A percentile compares a stretch with the other conserved stretches of the same genome.
phyloP scores from a whole-genome alignment of 768 basidiomycete genomes.

The Postia placenta region DNA sequence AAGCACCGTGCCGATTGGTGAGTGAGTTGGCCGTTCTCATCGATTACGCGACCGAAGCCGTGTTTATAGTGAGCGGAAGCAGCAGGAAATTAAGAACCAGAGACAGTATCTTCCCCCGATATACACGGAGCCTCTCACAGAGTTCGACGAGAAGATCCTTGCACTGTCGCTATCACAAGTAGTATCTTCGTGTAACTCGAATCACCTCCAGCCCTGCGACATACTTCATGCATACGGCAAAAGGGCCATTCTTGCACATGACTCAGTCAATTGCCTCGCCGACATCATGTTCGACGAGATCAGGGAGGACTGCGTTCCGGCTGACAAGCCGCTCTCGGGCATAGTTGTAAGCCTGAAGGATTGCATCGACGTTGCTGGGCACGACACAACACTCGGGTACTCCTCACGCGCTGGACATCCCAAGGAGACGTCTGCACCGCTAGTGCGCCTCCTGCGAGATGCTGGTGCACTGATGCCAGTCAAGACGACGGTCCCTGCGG shows the following conservation, averaged over 20 bases:
- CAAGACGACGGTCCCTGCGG: constrained; percentile 40
- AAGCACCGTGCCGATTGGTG: constrained; percentile 12
- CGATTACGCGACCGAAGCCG: neutral
- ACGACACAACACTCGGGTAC: constrained; percentile 41
- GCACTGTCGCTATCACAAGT: constrained; percentile 31
- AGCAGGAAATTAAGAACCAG: constrained; percentile 23
- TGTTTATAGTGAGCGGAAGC: constrained; percentile 27
- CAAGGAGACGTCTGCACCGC: constrained; percentile 28
- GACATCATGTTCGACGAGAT: constrained; percentile 36
- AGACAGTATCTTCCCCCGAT: constrained; percentile 24
- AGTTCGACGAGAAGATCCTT: constrained; percentile 31
- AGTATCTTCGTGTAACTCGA: constrained; percentile 26
- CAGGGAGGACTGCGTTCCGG: constrained; percentile 6
- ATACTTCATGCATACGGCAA: constrained; percentile 37
- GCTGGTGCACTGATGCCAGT: constrained; percentile 37
- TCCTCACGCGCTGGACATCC: constrained; percentile 32
- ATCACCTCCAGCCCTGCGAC: constrained; percentile 21
- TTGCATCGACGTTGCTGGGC: constrained; percentile 36
- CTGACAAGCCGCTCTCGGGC: constrained; percentile 30
- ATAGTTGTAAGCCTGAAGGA: constrained; percentile 48
- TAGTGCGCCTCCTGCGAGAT: constrained; percentile 33
- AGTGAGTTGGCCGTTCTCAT: no score
- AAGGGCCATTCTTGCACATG: constrained; percentile 32
- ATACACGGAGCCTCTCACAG: constrained; percentile 26
- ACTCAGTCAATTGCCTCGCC: constrained; percentile 44